These are phyloP conservation scores for Cladophialophora carrionii DNA, from an alignment of 2,329 filamentous ascomycete genomes.

Conservation along the genomic window DNA sequence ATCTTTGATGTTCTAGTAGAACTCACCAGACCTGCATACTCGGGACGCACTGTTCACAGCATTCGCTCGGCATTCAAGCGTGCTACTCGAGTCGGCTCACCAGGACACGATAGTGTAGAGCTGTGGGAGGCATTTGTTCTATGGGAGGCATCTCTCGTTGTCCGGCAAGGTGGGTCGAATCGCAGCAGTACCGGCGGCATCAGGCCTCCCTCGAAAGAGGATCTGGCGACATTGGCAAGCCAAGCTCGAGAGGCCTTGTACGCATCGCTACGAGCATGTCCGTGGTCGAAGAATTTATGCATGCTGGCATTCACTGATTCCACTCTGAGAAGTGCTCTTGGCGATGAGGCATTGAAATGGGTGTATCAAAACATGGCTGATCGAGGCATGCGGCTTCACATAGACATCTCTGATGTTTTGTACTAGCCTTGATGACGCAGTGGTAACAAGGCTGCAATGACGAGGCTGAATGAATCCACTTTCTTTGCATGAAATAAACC, in stretches of 20 bases:
- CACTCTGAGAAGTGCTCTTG: conserved; percentile 38
- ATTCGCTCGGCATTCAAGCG: conserved; percentile 60
- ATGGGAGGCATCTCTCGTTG: conserved; percentile 49
- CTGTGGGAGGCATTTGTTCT: conserved; percentile 59
- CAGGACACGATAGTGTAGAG: conserved; percentile 47
- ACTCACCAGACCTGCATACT: conserved; percentile 49
- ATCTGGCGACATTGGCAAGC: conserved; percentile 44
- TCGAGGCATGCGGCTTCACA: conserved; percentile 31
- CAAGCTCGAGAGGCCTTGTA: conserved; percentile 54
- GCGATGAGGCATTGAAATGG: conserved; percentile 24
- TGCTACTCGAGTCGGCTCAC: conserved; percentile 43
- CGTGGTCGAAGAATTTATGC: conserved; percentile 66
- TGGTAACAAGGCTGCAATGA: background rate
- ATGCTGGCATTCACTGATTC: conserved; percentile 60
- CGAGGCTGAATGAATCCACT: conserved; percentile 9
- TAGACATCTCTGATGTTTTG: conserved; percentile 27
- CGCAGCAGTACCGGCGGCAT: background rate
- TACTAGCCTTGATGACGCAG: background rate
- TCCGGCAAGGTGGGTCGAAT: background rate
- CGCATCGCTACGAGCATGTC: conserved; percentile 59
- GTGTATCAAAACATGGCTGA: conserved; percentile 35
- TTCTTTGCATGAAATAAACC: conserved; percentile 11
- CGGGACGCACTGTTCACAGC: conserved; percentile 56
- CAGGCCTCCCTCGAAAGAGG: background rate
- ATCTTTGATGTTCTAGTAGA: conserved; percentile 62